Percentiles rank a stretch among this genome's conserved stretches.
phyloP scores from a whole-genome alignment of 1,284 basidiomycete genomes.

The Cutaneotrichosporon arboriforme region DNA sequence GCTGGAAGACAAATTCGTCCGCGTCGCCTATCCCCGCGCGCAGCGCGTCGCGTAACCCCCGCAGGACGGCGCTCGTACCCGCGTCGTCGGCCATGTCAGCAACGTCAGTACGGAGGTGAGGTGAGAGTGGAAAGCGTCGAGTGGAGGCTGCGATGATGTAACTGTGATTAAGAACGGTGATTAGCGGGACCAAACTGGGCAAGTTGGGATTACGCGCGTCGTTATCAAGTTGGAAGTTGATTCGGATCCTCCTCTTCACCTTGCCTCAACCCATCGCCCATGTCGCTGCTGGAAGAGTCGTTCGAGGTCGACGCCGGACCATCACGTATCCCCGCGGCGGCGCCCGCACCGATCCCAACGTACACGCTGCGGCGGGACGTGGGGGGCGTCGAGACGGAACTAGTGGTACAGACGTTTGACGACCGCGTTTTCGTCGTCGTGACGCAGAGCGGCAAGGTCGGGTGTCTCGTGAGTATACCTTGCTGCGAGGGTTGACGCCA shows the following conservation, averaged over 20 bases:
- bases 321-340: not conserved
- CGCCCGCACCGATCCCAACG: slow-evolving; percentile 26
- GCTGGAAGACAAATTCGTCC: slow-evolving; percentile 20
- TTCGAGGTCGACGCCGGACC: slow-evolving; percentile 10
- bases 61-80: slow-evolving; percentile 14
- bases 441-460: slow-evolving; percentile 79
- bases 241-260: no score
- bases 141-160: not conserved
- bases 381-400: slow-evolving; percentile 61
- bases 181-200: not conserved
- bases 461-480: slow-evolving; percentile 61
- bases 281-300: slow-evolving; percentile 34
- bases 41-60: slow-evolving; percentile 28
- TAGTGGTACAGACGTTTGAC: slow-evolving; percentile 68
- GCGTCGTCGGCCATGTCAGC: slow-evolving; percentile 7
- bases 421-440: slow-evolving; percentile 75
- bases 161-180: not conserved
- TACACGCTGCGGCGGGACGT: slow-evolving; percentile 53
- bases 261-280: no score
- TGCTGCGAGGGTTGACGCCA: slow-evolving; percentile 36
- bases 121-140: not conserved
- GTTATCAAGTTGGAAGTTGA: no score
- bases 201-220: no score
- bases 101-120: not conserved
- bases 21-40: slow-evolving; percentile 23